Percentiles rank a stretch among this genome's conserved stretches.
Evolutionary conservation across 2,329 filamentous ascomycete species (phyloP).

Genomic region (Helotiales sp.): DNA sequence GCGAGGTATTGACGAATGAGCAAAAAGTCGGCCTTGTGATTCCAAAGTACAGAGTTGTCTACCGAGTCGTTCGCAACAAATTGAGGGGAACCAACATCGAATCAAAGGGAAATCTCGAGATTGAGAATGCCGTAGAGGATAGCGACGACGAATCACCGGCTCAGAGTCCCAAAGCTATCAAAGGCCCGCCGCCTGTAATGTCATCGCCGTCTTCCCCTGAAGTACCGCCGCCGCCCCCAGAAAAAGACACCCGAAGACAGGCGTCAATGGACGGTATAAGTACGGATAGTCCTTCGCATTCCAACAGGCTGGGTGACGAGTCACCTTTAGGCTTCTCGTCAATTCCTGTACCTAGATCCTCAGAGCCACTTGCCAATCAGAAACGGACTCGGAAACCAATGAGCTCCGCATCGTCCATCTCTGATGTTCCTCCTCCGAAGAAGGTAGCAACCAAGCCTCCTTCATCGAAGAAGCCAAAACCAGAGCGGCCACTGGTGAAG

Average conservation of each 20-base stretch:
- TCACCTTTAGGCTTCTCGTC: conserved; percentile 11
- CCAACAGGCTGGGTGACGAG: conserved; percentile 13
- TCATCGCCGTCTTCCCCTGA: conserved; percentile 22
- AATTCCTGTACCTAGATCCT: conserved; percentile 17
- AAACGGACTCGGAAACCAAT: conserved; percentile 41
- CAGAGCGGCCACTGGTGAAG: conserved; percentile 39
- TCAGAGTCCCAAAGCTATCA: not conserved
- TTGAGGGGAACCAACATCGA: conserved; percentile 50
- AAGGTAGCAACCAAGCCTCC: conserved; percentile 39
- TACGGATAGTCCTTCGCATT: conserved; percentile 4
- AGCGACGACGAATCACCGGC: conserved; percentile 21
- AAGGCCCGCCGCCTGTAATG: conserved; percentile 1
- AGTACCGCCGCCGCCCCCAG: not conserved
- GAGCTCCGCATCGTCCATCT: conserved; percentile 36
- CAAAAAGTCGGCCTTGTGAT: conserved; percentile 26
- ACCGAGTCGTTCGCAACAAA: conserved; percentile 60
- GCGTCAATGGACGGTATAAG: not conserved
- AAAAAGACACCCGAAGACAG: conserved; percentile 1
- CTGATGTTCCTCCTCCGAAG: conserved; percentile 30
- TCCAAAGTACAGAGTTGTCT: conserved; percentile 59
- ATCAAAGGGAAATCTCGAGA: conserved; percentile 36
- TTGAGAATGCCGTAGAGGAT: conserved; percentile 28
- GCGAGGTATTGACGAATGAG: conserved; percentile 27
- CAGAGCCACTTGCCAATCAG: conserved; percentile 38
- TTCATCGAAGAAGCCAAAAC: conserved; percentile 41